phyloP scores from a whole-genome alignment of 495 filamentous ascomycete species.

The Daldinia grandis region DNA sequence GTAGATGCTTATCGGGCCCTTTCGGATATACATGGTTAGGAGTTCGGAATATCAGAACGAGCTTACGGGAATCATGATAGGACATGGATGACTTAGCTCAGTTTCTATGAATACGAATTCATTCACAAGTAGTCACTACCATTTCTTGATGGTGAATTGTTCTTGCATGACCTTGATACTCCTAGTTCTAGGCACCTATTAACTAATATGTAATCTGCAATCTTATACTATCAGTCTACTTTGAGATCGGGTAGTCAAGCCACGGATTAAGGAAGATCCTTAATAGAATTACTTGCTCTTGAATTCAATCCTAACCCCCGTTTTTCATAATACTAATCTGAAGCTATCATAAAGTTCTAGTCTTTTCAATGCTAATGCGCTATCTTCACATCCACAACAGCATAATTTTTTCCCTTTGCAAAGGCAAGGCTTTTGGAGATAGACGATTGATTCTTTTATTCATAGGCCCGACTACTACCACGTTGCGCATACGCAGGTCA shows the following conservation, averaged over 20 bases:
- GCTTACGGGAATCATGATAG: conserved; percentile 36
- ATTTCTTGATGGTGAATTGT: not conserved
- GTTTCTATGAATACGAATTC: conserved; percentile 31
- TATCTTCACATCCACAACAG: not conserved
- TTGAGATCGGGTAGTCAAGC: not conserved
- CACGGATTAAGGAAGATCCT: too few species aligned
- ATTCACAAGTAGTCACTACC: conserved; percentile 16
- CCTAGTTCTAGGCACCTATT: not conserved
- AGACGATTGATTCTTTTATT: not conserved
- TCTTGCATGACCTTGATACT: not conserved
- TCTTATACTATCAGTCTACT: not conserved
- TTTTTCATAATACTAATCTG: too few species aligned
- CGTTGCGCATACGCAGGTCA: not conserved
- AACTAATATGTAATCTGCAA: not conserved
- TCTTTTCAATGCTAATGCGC: not conserved
- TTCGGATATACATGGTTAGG: conserved; percentile 33
- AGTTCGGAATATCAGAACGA: conserved; percentile 41
- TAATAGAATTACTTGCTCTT: too few species aligned
- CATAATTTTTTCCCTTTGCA: not conserved
- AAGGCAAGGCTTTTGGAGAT: not conserved
- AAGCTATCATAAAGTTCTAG: not conserved
- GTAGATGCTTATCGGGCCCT: conserved; percentile 44
- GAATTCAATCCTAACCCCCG: too few species aligned
- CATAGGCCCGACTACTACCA: not conserved
- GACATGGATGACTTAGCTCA: conserved; percentile 31